A percentile compares a stretch with the other conserved stretches of the same genome.
These are phyloP conservation scores for Neurospora intermedia DNA, from an alignment of 495 filamentous ascomycete species.

Conservation along the genomic window DNA sequence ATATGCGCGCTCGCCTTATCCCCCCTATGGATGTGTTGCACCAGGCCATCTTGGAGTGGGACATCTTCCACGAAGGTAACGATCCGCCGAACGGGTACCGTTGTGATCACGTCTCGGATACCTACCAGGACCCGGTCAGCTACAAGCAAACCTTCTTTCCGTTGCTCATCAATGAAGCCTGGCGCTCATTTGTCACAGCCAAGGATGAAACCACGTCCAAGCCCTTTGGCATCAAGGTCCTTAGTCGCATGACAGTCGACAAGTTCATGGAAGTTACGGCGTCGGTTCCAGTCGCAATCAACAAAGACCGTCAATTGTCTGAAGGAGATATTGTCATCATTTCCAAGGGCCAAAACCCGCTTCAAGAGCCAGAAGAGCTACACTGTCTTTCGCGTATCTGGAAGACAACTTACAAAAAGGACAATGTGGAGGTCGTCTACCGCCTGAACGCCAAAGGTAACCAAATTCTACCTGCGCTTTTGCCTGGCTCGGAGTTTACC, in stretches of 20 bases:
- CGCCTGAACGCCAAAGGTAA: slow-evolving; percentile 54
- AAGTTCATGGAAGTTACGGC: slow-evolving; percentile 85
- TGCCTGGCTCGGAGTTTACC: slow-evolving; percentile 52
- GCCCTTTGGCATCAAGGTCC: slow-evolving; percentile 71
- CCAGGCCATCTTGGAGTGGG: slow-evolving; percentile 78
- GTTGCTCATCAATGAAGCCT: slow-evolving; percentile 83
- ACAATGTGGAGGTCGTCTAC: slow-evolving; percentile 70
- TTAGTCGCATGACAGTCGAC: slow-evolving; percentile 80
- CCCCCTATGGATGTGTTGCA: slow-evolving; percentile 83
- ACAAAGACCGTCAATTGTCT: slow-evolving; percentile 57
- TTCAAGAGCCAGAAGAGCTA: slow-evolving; percentile 47
- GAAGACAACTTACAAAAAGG: slow-evolving; percentile 68
- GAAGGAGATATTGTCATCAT: slow-evolving; percentile 87
- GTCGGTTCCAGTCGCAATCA: slow-evolving; percentile 54
- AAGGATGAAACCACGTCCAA: slow-evolving; percentile 76
- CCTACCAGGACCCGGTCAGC: slow-evolving; percentile 59
- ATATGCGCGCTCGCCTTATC: slow-evolving; percentile 85
- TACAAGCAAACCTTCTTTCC: slow-evolving; percentile 90
- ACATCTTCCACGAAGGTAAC: slow-evolving; percentile 79
- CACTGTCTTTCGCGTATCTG: slow-evolving; percentile 82
- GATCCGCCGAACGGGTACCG: slow-evolving; percentile 66
- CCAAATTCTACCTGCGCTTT: slow-evolving; percentile 33
- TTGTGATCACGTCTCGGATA: slow-evolving; percentile 63
- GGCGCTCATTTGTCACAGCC: slow-evolving; percentile 83
- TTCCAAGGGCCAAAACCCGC: slow-evolving; percentile 58